Evolutionary conservation across 106 monocot genomes (phyloP).

Genomic region (Posidonia australis): DNA sequence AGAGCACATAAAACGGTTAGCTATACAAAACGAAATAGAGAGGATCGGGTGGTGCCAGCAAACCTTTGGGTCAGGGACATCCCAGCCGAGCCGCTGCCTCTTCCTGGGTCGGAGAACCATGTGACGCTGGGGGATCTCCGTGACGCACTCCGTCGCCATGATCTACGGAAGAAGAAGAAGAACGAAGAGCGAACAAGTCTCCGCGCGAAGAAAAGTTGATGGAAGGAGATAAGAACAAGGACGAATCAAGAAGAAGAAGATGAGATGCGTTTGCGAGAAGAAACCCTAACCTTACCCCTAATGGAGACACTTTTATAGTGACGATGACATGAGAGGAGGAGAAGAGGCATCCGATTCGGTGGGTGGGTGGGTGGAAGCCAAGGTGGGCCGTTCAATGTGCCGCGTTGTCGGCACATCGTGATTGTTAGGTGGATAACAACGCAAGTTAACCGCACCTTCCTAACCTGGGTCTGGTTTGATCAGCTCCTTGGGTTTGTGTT

Average conservation of each 20-base stretch:
- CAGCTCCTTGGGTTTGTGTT: too few relatives aligned
- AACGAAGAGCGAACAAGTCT: neutral
- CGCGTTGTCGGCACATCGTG: too few relatives aligned
- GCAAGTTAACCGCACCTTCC: too few relatives aligned
- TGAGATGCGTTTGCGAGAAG: neutral
- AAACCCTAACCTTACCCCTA: too few relatives aligned
- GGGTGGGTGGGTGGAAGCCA: too few relatives aligned
- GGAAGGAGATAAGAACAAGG: neutral
- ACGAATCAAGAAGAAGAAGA: neutral
- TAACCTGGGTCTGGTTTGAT: too few relatives aligned
- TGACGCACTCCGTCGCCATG: conserved; percentile 31
- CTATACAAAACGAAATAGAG: neutral
- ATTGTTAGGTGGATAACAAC: too few relatives aligned
- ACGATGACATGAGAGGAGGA: too few relatives aligned
- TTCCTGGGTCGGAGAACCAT: conserved; percentile 62
- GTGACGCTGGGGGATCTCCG: conserved; percentile 47
- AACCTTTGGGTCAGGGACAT: conserved; percentile 48
- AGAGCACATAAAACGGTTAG: neutral
- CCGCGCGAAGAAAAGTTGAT: neutral
- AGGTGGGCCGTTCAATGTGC: too few relatives aligned
- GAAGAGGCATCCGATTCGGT: too few relatives aligned
- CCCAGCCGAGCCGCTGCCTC: conserved; percentile 62
- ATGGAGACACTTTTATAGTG: too few relatives aligned
- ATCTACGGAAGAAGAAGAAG: neutral
- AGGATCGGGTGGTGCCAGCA: neutral